Percentiles rank a stretch among this genome's conserved stretches.
Evolutionary conservation across 2,329 filamentous ascomycete genomes (phyloP).

Genomic region (Monilinia aucupariae): DNA sequence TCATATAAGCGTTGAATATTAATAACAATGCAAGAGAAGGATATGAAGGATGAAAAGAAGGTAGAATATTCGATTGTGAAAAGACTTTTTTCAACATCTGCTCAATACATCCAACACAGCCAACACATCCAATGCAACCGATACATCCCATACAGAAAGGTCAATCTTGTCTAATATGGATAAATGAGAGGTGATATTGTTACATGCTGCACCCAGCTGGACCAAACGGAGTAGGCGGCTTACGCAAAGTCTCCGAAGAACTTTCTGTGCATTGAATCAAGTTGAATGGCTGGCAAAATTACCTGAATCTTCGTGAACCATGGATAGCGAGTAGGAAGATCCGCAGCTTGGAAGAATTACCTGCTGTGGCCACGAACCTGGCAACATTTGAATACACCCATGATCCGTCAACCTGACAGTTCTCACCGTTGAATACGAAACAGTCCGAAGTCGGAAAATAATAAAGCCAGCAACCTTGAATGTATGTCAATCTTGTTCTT

Average conservation of each 20-base stretch:
- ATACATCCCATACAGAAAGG: not conserved
- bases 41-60: not conserved
- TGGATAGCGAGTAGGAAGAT: not conserved
- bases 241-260: constrained; percentile 9
- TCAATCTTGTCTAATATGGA: not conserved
- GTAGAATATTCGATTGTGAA: not conserved
- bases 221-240: not conserved
- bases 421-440: constrained; percentile 6
- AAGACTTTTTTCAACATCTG: not conserved
- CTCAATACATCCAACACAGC: not conserved
- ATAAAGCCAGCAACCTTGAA: not conserved
- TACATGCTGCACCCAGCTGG: not conserved
- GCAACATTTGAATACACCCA: not conserved
- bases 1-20: not conserved
- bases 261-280: constrained; percentile 3
- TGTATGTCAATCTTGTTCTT: not conserved
- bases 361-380: not conserved
- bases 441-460: not conserved
- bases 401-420: not conserved
- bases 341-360: not conserved
- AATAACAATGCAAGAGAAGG: not conserved
- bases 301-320: not conserved
- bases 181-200: not conserved
- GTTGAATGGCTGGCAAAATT: constrained; percentile 3
- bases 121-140: not conserved